Percentiles rank a stretch among this genome's conserved stretches.
These are phyloP conservation scores for Dryadomyces quercivorus DNA, from an alignment of 2,329 filamentous ascomycete genomes.

Conservation along the genomic window DNA sequence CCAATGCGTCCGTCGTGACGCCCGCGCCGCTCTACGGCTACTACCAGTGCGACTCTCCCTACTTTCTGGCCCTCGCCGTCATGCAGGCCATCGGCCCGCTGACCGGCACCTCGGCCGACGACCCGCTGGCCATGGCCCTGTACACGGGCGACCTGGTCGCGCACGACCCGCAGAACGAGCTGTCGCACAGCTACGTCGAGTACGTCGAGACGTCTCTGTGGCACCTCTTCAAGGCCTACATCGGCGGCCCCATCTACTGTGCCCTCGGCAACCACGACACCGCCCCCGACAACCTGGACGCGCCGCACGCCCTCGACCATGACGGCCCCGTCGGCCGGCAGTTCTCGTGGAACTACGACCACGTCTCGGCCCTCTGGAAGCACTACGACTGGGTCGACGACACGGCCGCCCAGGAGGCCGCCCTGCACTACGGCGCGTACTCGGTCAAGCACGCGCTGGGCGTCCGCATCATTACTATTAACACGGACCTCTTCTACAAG, in stretches of 20 bases:
- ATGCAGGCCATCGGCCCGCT: conserved; percentile 42
- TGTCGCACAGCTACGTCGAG: conserved; percentile 38
- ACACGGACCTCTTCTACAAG: conserved; percentile 48
- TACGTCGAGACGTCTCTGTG: conserved; percentile 41
- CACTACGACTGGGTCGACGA: conserved; percentile 37
- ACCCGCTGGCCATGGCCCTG: conserved; percentile 39
- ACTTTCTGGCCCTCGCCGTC: conserved; percentile 42
- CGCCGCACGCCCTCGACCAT: conserved; percentile 31
- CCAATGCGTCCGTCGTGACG: conserved; percentile 24
- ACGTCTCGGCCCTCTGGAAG: conserved; percentile 32
- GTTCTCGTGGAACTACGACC: conserved; percentile 40
- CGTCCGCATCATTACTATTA: conserved; percentile 45
- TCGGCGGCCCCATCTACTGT: conserved; percentile 42
- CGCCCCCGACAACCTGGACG: conserved; percentile 38
- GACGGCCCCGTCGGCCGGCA: conserved; percentile 34
- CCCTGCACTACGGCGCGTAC: conserved; percentile 38
- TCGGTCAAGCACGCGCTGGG: conserved; percentile 31
- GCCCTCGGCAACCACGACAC: conserved; percentile 48
- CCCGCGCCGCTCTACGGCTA: conserved; percentile 41
- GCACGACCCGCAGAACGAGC: conserved; percentile 38
- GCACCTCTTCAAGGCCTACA: conserved; percentile 41
- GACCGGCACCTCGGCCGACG: conserved; percentile 35
- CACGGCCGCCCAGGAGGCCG: conserved; percentile 21
- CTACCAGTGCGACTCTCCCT: conserved; percentile 45
- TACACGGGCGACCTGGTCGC: conserved; percentile 49